Conservation (phyloP, 208 protist genomes). For the Acanthamoeba sp. region DNA sequence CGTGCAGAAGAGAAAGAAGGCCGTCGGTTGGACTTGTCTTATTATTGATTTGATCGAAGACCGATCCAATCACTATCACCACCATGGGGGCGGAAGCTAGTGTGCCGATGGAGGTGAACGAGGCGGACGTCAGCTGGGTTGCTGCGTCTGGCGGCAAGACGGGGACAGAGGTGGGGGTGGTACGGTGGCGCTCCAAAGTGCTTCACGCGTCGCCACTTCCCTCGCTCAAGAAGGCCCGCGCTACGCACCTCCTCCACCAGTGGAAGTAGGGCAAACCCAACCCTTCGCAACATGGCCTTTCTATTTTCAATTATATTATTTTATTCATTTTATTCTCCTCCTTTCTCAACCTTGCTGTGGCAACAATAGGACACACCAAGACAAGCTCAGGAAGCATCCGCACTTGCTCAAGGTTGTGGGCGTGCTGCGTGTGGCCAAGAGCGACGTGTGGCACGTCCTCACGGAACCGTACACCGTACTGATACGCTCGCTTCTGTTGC, state of each 20-base stretch:
- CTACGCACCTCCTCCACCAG: not conserved
- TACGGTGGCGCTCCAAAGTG: not conserved
- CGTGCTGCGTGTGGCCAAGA: not conserved
- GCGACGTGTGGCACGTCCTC: not conserved
- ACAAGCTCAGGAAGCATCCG: not conserved
- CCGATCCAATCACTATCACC: not conserved
- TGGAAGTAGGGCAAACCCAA: not conserved
- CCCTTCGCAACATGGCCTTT: not conserved
- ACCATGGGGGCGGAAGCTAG: not conserved
- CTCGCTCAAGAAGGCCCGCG: too few species aligned
- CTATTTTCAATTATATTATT: too few species aligned
- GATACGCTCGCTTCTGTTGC: not conserved
- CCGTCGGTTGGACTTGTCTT: too few species aligned
- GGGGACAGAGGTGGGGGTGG: not conserved
- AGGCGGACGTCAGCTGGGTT: not conserved
- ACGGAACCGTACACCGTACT: not conserved
- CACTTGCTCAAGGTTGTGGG: not conserved
- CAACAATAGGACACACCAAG: not conserved
- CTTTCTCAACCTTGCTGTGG: not conserved
- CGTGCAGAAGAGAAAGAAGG: too few species aligned
- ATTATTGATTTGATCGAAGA: too few species aligned
- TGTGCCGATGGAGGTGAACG: not conserved
- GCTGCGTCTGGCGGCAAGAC: not conserved
- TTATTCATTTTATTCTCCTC: not conserved
- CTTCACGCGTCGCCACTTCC: not conserved